Conservation (phyloP, 371 early-diverging fungal species). For the Phascolomyces articulosus region DNA sequence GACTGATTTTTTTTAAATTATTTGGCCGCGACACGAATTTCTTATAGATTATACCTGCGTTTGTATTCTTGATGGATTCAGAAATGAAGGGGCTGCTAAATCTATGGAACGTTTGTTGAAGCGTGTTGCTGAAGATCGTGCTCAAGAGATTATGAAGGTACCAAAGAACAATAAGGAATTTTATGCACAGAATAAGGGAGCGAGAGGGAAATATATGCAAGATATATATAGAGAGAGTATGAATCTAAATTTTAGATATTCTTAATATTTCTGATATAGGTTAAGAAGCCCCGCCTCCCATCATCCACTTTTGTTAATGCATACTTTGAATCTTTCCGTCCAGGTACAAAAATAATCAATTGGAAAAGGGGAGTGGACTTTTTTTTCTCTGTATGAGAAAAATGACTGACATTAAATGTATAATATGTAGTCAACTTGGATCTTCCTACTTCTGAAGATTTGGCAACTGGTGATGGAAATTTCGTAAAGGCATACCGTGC, state of each 20-base stretch:
- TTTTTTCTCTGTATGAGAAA: too few relatives aligned
- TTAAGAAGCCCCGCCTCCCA: constrained; percentile 74
- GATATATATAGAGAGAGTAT: too few relatives aligned
- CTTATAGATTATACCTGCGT: constrained; percentile 84
- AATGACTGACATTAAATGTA: not conserved
- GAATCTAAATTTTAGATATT: too few relatives aligned
- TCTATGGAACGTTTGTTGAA: constrained; percentile 92
- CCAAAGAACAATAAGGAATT: too few relatives aligned
- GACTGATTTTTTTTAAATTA: not conserved
- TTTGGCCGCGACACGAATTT: not conserved
- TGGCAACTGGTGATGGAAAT: constrained; percentile 47
- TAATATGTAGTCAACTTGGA: constrained; percentile 30
- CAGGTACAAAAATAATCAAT: constrained; percentile 26
- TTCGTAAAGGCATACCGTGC: constrained; percentile 54
- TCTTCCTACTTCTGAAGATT: constrained; percentile 32
- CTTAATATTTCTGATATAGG: constrained; percentile 17
- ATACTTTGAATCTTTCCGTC: constrained; percentile 88
- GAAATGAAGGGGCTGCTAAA: constrained; percentile 77
- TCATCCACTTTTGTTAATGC: constrained; percentile 89
- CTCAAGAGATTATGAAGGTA: constrained; percentile 77
- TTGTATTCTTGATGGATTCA: constrained; percentile 94
- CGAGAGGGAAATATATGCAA: too few relatives aligned
- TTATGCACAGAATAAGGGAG: too few relatives aligned
- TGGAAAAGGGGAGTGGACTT: too few relatives aligned
- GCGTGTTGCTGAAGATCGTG: constrained; percentile 75